Evolutionary conservation across 2,329 filamentous ascomycete genomes (phyloP), one percentile per base, ranked within the genome.

Genomic region (Gnomoniopsis sp.): DNA sequence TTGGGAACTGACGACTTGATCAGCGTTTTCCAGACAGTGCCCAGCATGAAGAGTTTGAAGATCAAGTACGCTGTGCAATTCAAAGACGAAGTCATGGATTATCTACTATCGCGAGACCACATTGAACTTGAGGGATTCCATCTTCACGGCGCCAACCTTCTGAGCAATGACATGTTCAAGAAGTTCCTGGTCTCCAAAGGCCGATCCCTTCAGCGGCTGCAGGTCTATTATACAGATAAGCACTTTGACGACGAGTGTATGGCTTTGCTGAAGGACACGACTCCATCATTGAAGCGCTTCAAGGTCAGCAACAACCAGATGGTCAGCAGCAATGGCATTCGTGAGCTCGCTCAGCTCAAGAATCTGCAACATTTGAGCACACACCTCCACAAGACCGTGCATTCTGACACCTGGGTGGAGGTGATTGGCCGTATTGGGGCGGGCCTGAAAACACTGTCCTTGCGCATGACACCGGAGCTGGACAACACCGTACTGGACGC

Each of bases 21-120:
- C 50, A 84, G 87, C 63, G 90, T 96, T 46, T 92, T 97, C 62
- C 88, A 91, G 53, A 81, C 86, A 2, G 87, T 89, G 58, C 86
- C 90, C 0, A 79, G 79, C 6, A 76, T 96, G 55, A 85, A 85
- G 66, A 82, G 81, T 47, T 79, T 97, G 58, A 89, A 91, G 64
- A 76, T 96, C 12, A 86, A 89, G 51, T 93, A 93, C 67, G 91
- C 88, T n/a, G 90, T 95, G 52, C 93, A 96, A 69, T 88, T 97
- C 79, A 96, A 96, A 72, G 89, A 97, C 67, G 79, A 80, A 43
- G 89, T 92, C 46, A 82, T 97, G 72, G 84, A 91, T 54, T 96
- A 93, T 70, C 83, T 97, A 67, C 78, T 90, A 21, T 86, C 86
- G 57, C 89, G 90, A 50, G 82, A 89, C 53, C 82, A 89, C 52